Base-by-base conservation (phyloP, 371 early-diverging fungal genomes). In the Furculomyces boomerangus region DNA sequence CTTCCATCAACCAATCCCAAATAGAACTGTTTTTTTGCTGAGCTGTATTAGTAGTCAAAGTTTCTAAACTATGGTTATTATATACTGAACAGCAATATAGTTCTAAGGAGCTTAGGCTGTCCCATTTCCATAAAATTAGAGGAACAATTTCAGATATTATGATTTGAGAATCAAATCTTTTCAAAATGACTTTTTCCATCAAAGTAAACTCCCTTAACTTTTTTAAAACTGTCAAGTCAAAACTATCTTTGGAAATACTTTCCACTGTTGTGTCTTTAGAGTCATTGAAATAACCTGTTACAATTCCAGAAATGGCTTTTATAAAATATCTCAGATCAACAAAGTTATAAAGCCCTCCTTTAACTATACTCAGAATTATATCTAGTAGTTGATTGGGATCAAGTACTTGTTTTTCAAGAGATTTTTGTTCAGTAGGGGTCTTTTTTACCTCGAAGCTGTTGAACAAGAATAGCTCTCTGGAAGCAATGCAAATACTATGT, bases 71-170 rank as follows among this genome's bases (percentile, higher is more conserved):
- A n/a, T n/a, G n/a, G n/a, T n/a, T n/a, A n/a, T n/a, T n/a, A 14
- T 30, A n/a, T 18, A 51, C 22, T 25, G 35, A 51, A 31, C 52
- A 28, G n/a, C 24, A 22, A 32, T 51, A 51, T 22, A 31, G 22
- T 20, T 5, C 7, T 35, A 8, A 31, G 7, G 52, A 51, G 14
- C n/a, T 13, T 2, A 25, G 13, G 37, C 5, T 20, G 30, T 51
- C 22, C 52, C 52, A 51, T 20, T 31, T 30, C 2, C 14, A 30
- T 5, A 30, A 10, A 5, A 51, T 26, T 32, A 51, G 24, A 35
- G 52, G 52, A 18, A 51, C 22, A 16, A 51, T 25, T 18, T 51
- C 52, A 13, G 52, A 51, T 35, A 51, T 32, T 10, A 35, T 18
- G 22, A 51, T 13, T 35, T 51, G 52, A 31, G 32, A 22, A 30